Conservation (phyloP, 176 grass and related monocot species). For the Oryza coarctata region DNA sequence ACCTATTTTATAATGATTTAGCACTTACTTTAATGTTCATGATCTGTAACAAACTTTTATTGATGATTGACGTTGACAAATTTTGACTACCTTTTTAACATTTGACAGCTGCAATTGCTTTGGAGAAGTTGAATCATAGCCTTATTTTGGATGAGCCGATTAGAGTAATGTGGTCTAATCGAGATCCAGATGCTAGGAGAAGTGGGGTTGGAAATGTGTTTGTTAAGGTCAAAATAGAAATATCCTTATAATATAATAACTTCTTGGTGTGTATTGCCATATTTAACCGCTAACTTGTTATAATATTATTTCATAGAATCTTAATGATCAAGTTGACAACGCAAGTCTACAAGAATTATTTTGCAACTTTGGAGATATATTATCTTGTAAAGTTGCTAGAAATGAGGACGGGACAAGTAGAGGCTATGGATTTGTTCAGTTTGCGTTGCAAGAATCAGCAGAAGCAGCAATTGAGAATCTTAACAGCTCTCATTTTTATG, state of each 20-base stretch:
- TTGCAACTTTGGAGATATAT: slow-evolving; percentile 61
- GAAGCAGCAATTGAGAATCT: slow-evolving; percentile 59
- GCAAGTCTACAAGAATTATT: slow-evolving; percentile 66
- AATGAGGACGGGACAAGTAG: slow-evolving; percentile 61
- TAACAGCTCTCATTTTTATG: slow-evolving; percentile 46
- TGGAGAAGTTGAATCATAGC: slow-evolving; percentile 70
- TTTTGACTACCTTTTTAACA: slow-evolving; percentile 18
- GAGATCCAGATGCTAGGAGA: slow-evolving; percentile 65
- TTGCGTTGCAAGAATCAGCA: slow-evolving; percentile 52
- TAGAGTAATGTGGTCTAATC: slow-evolving; percentile 81
- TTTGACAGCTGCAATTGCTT: slow-evolving; percentile 47
- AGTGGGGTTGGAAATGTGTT: slow-evolving; percentile 82
- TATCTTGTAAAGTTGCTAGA: slow-evolving; percentile 75
- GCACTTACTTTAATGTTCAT: neutral
- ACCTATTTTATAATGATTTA: neutral
- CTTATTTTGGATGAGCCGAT: slow-evolving; percentile 60
- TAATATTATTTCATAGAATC: slow-evolving; percentile 51
- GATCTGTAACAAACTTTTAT: neutral
- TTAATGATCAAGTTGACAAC: slow-evolving; percentile 47
- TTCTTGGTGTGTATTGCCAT: neutral
- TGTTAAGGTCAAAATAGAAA: slow-evolving; percentile 64
- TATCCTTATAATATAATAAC: neutral
- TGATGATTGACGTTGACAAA: neutral
- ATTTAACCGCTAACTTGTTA: neutral
- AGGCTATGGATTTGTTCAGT: slow-evolving; percentile 83